Evolutionary conservation across 495 filamentous ascomycete genomes (phyloP), one percentile per base, ranked within the genome.

Genomic region (Hypoxylon perforatum): DNA sequence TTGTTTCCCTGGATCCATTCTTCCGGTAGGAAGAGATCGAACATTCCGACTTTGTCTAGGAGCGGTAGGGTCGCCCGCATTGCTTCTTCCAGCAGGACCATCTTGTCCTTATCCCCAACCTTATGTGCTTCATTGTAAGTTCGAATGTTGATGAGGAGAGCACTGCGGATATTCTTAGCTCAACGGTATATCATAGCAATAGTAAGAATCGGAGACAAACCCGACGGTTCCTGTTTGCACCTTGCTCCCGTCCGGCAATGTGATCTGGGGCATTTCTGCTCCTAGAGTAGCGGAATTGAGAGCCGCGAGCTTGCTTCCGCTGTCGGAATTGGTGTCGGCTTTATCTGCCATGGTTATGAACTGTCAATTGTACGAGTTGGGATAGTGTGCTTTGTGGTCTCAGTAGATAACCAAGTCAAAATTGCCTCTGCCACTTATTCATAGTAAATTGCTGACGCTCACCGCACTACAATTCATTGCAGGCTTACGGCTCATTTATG

Each of bases 141-240:
- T n/a, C 69, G 65, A 54, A 74, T 62, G 23, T 74, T 74, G 18
- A 70, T 50, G 7, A 74, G 42, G 0, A 72, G 47, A 22, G 72
- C 66, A 6, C 65, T 71, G 25, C 11, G 3, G 25, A 44, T 4
- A 41, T 9, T 46, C 8, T 41, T 9, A 23, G 10, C 38, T 60
- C 46, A 53, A 45, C 10, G 11, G 18, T 17, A 50, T 38, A 17
- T 21, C 25, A 4, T 38, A 45, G 6, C 9, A 22, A 23, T 1
- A 10, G 41, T 33, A 25, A 46, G 2, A 15, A 15, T 25, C n/a
- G 7, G 25, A 19, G 17, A 17, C 42, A n/a, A 8, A 71, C 63
- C 67, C 69, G 10, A 72, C 57, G 1, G 72, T 74, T 33, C 72
- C 72, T 9, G 72, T 74, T 33, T 72, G 69, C 7, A 72, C 69